Conservation (phyloP, 2,329 filamentous ascomycete species). For the Scolecobasidium constrictum region DNA sequence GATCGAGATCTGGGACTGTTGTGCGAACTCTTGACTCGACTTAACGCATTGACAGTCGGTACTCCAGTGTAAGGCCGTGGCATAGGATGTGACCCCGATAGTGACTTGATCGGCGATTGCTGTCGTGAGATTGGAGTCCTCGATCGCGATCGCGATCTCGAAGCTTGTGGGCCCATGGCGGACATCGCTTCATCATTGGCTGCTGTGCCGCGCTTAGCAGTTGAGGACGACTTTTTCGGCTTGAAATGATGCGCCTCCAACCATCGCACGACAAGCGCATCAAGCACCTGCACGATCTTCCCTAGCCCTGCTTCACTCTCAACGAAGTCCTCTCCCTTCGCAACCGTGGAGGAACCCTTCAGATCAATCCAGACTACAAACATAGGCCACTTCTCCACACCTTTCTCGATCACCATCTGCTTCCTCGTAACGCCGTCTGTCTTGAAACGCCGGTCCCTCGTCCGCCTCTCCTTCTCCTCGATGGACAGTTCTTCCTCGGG, state of each 20-base stretch:
- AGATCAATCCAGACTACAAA: slow-evolving; percentile 64
- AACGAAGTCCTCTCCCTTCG: background rate
- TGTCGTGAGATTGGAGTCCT: too few relatives aligned
- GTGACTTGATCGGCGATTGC: too few relatives aligned
- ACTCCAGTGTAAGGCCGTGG: slow-evolving; percentile 7
- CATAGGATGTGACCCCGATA: too few relatives aligned
- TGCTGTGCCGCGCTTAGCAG: too few relatives aligned
- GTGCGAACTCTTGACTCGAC: slow-evolving; percentile 32
- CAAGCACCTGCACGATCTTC: slow-evolving; percentile 52
- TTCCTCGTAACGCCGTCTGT: slow-evolving; percentile 37
- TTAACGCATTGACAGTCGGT: slow-evolving; percentile 25
- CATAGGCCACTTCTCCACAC: slow-evolving; percentile 77
- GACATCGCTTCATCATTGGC: too few relatives aligned
- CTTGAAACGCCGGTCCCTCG: slow-evolving; percentile 32
- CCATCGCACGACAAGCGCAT: slow-evolving; percentile 61
- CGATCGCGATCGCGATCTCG: too few relatives aligned
- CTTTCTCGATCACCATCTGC: slow-evolving; percentile 45
- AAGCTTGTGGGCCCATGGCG: too few relatives aligned
- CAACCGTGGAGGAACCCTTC: slow-evolving; percentile 3
- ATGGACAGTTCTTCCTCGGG: slow-evolving; percentile 34
- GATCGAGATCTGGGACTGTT: too few relatives aligned
- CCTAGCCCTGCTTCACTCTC: slow-evolving; percentile 27
- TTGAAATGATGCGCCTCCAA: slow-evolving; percentile 61
- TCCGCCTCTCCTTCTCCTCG: slow-evolving; percentile 23
- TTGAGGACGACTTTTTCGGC: too few relatives aligned